Base-by-base conservation (phyloP, 1,284 basidiomycete genomes). In the Apiotrichum porosum region DNA sequence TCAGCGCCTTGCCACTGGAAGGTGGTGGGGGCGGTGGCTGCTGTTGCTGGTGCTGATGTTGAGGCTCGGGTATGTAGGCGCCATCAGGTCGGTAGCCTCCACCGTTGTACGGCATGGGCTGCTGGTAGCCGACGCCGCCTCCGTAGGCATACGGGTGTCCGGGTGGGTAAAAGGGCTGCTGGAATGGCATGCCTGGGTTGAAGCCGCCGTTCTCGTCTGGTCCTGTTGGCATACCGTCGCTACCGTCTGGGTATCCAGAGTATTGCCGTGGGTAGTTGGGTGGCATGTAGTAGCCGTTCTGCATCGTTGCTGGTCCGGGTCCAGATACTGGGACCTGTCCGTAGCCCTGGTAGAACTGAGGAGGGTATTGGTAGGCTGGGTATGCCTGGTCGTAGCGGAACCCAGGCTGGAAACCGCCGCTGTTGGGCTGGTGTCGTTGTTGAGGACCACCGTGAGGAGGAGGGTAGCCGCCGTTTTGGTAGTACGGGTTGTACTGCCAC, bases 241-340 rank as follows among this genome's bases (percentile, higher is more conserved):
- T 42, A 24, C 42, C 51, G 18, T 42, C 45, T 9, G 37, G 23
- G 12, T 33, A 45, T 4, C 44, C 37, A 5, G 28, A 18, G 31
- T 39, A 45, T n/a, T 19, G 44, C n/a, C 44, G 44, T 10, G 19
- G 28, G 37, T 26, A 45, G 35, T 33, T 45, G 30, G 30, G 17
- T 4, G 21, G 37, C 30, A 46, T 39, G 34, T 51, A 57, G 49
- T 64, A 68, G 4, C 58, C 63, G 46, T 69, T 69, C 54, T 71
- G 69, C 64, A 71, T 66, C 2, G 66, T 68, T 32, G 56, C 62
- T 3, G 68, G 68, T 15, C 69, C 69, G 3, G 68, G 57, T 4
- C 57, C 57, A 14, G 57, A 66, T 9, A 62, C 60, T 6, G 64
- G 67, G 57, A 65, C 58, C 33, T 58, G 61, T 18, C 49, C 52